A percentile compares a stretch with the other conserved stretches of the same genome.
Evolutionary conservation across 345 rosid species (phyloP).

Genomic region (Salix brachista): DNA sequence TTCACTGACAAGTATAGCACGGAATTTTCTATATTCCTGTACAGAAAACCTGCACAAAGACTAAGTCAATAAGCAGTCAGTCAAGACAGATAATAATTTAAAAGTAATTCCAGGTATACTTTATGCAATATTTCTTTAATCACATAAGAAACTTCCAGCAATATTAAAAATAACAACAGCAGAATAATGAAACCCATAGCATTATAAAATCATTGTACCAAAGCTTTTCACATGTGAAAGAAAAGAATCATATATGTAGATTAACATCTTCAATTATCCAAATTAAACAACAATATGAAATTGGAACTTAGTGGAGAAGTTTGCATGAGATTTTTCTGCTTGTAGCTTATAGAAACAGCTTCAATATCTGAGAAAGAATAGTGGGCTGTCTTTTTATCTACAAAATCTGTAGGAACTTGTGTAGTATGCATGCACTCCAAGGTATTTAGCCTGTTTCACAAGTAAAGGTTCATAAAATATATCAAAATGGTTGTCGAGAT

Average conservation of each 20-base stretch:
- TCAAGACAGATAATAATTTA: conserved; percentile 7
- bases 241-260: neutral
- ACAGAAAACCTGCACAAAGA: conserved; percentile 66
- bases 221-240: neutral
- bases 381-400: neutral
- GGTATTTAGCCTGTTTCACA: neutral
- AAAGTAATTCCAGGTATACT: neutral
- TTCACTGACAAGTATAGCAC: conserved; percentile 57
- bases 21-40: conserved; percentile 85
- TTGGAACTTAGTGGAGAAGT: neutral
- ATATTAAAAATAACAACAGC: neutral
- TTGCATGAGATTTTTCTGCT: neutral
- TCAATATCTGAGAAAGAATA: neutral
- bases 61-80: conserved; percentile 44
- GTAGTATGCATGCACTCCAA: neutral
- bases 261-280: neutral
- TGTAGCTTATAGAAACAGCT: neutral
- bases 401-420: neutral
- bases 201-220: neutral
- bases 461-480: conserved; percentile 2
- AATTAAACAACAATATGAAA: neutral
- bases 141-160: neutral
- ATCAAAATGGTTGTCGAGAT: neutral
- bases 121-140: neutral
- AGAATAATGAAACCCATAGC: neutral